Conservation (phyloP, 2,329 filamentous ascomycete species). For the Amauroascus niger region DNA sequence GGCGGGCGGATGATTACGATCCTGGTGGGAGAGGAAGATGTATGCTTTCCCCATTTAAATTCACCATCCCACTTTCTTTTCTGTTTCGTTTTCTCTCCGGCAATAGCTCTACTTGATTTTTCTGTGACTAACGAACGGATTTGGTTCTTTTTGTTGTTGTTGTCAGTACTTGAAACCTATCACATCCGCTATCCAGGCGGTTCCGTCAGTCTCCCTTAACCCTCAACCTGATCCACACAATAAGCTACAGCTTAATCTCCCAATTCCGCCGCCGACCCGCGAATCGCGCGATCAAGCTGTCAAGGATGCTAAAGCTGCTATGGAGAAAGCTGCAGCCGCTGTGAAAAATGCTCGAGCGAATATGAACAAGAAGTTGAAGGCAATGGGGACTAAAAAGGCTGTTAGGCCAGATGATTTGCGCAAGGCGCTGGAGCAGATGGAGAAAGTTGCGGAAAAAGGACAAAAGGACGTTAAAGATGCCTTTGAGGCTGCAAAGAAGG, state of each 20-base stretch:
- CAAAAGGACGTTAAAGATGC: slow-evolving; percentile 40
- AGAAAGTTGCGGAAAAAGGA: slow-evolving; percentile 39
- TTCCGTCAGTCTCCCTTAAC: slow-evolving; percentile 36
- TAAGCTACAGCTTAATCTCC: slow-evolving; percentile 36
- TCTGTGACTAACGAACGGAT: background rate
- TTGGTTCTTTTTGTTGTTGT: background rate
- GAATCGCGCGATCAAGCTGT: slow-evolving; percentile 38
- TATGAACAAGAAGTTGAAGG: slow-evolving; percentile 39
- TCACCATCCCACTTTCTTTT: background rate
- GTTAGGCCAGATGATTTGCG: slow-evolving; percentile 38
- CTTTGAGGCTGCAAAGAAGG: slow-evolving; percentile 35
- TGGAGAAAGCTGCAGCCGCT: slow-evolving; percentile 34
- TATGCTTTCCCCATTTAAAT: slow-evolving; percentile 30
- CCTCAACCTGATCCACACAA: slow-evolving; percentile 38
- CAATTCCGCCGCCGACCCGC: slow-evolving; percentile 39
- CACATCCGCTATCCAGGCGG: slow-evolving; percentile 33
- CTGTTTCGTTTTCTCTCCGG: too few species aligned
- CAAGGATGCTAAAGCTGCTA: slow-evolving; percentile 33
- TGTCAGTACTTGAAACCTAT: slow-evolving; percentile 40
- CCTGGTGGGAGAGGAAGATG: slow-evolving; percentile 55
- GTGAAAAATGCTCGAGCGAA: slow-evolving; percentile 36
- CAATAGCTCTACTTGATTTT: too few species aligned
- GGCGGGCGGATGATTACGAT: slow-evolving; percentile 52
- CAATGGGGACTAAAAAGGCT: slow-evolving; percentile 36
- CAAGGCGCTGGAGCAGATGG: slow-evolving; percentile 41